Conservation (phyloP, 305 asterid species). For the Stenogyne calaminthoides region DNA sequence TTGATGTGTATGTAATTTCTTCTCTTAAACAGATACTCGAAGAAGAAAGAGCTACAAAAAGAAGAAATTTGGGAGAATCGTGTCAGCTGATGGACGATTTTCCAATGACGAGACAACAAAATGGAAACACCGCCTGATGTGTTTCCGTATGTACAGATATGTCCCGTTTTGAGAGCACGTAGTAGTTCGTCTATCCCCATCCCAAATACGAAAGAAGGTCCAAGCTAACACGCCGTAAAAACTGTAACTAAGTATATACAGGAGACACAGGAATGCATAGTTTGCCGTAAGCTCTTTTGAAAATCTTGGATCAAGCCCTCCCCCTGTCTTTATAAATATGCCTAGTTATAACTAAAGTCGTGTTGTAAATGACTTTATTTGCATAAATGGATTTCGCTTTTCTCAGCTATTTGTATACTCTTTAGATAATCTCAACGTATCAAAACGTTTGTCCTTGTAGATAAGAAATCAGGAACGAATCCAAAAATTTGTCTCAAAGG, state of each 20-base stretch:
- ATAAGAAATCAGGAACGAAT: too few relatives aligned
- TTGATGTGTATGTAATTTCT: neutral
- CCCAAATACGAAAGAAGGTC: neutral
- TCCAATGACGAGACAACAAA: constrained; percentile 35
- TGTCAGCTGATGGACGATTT: constrained; percentile 35
- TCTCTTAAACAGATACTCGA: constrained; percentile 44
- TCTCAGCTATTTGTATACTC: neutral
- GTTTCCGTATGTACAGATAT: neutral
- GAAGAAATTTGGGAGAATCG: constrained; percentile 52
- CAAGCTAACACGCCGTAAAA: constrained; percentile 10
- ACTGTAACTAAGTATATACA: neutral
- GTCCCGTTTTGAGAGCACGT: neutral
- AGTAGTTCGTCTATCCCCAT: neutral
- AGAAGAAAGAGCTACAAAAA: constrained; percentile 62
- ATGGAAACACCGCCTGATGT: constrained; percentile 30
- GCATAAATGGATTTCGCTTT: neutral
- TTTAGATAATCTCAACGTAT: too few relatives aligned
- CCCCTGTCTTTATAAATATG: constrained; percentile 7
- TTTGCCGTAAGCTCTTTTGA: constrained; percentile 10
- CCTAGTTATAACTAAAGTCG: neutral
- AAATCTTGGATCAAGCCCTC: constrained; percentile 1
- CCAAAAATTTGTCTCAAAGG: too few relatives aligned
- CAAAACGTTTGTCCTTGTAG: too few relatives aligned
- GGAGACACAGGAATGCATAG: constrained; percentile 9
- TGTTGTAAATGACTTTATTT: neutral